Evolutionary conservation across 2,329 filamentous ascomycete genomes (phyloP), one percentile per base, ranked within the genome.

Genomic region (Diplodia mutila): DNA sequence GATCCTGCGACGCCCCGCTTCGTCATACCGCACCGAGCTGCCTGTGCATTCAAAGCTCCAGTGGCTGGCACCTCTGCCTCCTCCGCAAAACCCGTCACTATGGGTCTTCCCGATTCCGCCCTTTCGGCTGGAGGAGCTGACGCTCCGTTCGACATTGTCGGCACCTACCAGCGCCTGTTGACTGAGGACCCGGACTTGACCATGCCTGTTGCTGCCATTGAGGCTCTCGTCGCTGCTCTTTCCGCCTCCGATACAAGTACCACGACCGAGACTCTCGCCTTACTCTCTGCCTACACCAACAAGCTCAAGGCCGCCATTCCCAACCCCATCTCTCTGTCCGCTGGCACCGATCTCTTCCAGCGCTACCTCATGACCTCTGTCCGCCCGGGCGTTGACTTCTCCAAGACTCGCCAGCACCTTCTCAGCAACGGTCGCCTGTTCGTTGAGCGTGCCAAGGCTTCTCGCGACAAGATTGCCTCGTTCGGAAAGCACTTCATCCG

Each of bases 311-410:
- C 85, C 68, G 88, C 89, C 23, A 90, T 97, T 65, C 85, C 90
- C 8, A 98, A 99, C 81, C 92, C 94, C 16, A 92, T 98, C 67
- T 94, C 94, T 4, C 88, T 98, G 18, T 93, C 92, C 59, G 95
- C 96, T 66, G 95, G 95, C 74, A 97, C 94, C 69, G 94, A 97
- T 78, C 88, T 98, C 68, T 98, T 99, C 84, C 91, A 95, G 78
- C 91, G 94, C 77, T 98, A 97, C 80, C 88, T 99, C 73, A 90
- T 97, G 74, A 89, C 89, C 67, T 93, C 86, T 23, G 79, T 90
- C 73, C 80, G 85, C 69, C 83, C 86, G 18, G 75, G 75, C 66
- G 85, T 84, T n/a, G 89, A 91, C 76, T 98, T 98, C 79, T 91
- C 94, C 70, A 88, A 90, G 61, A 91, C 97, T 67, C 86, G 92